Evolutionary conservation across 2,329 filamentous ascomycete genomes (phyloP), one percentile per base, ranked within the genome.

Genomic region (Pseudocercospora macadamiae): DNA sequence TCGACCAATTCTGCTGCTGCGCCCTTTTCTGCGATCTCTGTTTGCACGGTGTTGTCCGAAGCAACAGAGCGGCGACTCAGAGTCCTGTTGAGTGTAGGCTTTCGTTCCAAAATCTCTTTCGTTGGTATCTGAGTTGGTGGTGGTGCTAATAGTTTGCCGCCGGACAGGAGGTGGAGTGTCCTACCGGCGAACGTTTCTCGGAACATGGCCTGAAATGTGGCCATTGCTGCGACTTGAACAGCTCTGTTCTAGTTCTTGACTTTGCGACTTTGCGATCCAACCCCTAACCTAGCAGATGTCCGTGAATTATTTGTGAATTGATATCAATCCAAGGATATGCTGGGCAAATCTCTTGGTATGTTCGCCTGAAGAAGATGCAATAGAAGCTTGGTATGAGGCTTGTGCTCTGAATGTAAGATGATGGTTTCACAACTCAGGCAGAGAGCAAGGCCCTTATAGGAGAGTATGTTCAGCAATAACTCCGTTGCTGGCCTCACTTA

Each of bases 141-240:
- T 9, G 52, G 3, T 47, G 25, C 18, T 5, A 60, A 18, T 5
- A 55, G 26, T 16, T 30, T 28, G 30, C 37, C 52, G 16, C 52
- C 36, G 10, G 57, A 55, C 19, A 55, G 25, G n/a, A 53, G 16
- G n/a, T 51, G 51, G 9, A 60, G 32, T 18, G 28, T 16, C 36
- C 57, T 51, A 1, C 52, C 57, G 3, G 47, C 47, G 47, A 60
- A 55, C 2, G 57, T 55, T 28, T 55, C 45, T 12, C 34, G 18
- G 53, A 56, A 55, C 19, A 52, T 19, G 36, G 47, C 51, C 14
- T 39, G 49, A 12, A 39, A 26, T 34, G 52, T 30, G 14, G 37
- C 37, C 37, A 42, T 42, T 6, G 18, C 14, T 6, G 23, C 18
- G 6, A 12, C 9, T 42, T 8, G 16, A 5, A 42, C 9, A 42